A percentile compares a stretch with the other conserved stretches of the same genome.
Evolutionary conservation across 371 early-diverging fungal species (phyloP).

Genomic region (Funneliformis caledonium): DNA sequence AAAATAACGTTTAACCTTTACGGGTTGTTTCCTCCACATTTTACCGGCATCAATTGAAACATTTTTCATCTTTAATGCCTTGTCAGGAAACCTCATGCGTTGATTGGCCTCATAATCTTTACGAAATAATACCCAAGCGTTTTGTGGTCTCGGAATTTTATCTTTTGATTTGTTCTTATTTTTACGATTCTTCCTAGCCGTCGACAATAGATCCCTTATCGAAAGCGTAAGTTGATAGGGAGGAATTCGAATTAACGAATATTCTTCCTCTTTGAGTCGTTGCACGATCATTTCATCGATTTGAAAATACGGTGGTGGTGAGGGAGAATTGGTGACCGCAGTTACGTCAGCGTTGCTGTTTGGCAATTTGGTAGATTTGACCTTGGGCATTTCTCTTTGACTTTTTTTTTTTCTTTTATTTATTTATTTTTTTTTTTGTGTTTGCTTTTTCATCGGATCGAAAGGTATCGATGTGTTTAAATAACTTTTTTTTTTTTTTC

Average conservation of each 20-base stretch:
- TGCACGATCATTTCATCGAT: background rate
- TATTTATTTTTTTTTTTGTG: background rate
- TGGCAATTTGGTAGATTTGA: background rate
- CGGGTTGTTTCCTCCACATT: background rate
- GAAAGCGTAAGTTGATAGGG: conserved; percentile 22
- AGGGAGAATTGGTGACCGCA: background rate
- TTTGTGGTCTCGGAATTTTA: conserved; percentile 19
- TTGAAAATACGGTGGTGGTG: background rate
- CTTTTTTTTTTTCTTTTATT: background rate
- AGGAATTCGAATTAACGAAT: background rate
- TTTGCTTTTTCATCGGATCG: too few species aligned
- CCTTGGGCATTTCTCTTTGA: background rate
- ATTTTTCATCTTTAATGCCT: background rate
- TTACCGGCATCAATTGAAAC: background rate
- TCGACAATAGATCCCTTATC: background rate
- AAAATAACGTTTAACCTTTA: conserved; percentile 10
- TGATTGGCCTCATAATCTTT: conserved; percentile 27
- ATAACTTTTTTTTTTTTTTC: background rate
- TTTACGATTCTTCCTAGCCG: background rate
- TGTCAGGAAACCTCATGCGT: background rate
- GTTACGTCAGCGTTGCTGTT: background rate
- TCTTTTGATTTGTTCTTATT: background rate
- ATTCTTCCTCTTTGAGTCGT: background rate
- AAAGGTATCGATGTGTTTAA: background rate
- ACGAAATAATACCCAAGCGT: conserved; percentile 30